Conservation (phyloP, 2,329 filamentous ascomycete species). For the Fusarium sp. region DNA sequence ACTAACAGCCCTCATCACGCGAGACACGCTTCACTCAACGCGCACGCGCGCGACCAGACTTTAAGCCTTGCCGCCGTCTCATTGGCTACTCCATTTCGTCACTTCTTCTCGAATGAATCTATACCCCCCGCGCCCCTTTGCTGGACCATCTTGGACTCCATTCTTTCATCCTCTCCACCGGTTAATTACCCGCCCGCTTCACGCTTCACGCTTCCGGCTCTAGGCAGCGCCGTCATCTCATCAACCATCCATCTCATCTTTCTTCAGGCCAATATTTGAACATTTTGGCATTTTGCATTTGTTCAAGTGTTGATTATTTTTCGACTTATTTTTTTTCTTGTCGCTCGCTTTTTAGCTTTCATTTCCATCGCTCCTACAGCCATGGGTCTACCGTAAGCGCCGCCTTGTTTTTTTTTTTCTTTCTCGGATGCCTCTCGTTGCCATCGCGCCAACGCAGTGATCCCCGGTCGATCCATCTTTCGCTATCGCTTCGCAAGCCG, state of each 20-base stretch:
- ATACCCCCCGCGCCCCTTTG: constrained; percentile 34
- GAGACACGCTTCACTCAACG: constrained; percentile 20
- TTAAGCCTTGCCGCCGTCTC: not conserved
- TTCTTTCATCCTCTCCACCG: constrained; percentile 39
- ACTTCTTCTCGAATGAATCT: constrained; percentile 19
- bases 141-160: constrained; percentile 24
- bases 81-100: constrained; percentile 28
- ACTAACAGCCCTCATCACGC: constrained; percentile 26
- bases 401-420: constrained; percentile 31
- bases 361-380: constrained; percentile 14
- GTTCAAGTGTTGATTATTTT: not conserved
- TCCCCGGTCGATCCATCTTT: constrained; percentile 39
- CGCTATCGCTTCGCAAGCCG: constrained; percentile 31
- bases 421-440: constrained; percentile 13
- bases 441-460: constrained; percentile 36
- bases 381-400: constrained; percentile 60
- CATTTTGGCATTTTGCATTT: not conserved
- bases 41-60: constrained; percentile 30
- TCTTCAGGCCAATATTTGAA: constrained; percentile 13
- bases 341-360: constrained; percentile 25
- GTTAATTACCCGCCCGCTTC: constrained; percentile 34
- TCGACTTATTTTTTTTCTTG: constrained; percentile 2
- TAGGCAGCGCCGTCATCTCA: constrained; percentile 38
- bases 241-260: constrained; percentile 18
- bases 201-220: constrained; percentile 35